Evolutionary conservation across 331 rosid genomes (phyloP), one percentile per base, ranked within the genome.

Genomic region (Rhamnella rubrinervis): DNA sequence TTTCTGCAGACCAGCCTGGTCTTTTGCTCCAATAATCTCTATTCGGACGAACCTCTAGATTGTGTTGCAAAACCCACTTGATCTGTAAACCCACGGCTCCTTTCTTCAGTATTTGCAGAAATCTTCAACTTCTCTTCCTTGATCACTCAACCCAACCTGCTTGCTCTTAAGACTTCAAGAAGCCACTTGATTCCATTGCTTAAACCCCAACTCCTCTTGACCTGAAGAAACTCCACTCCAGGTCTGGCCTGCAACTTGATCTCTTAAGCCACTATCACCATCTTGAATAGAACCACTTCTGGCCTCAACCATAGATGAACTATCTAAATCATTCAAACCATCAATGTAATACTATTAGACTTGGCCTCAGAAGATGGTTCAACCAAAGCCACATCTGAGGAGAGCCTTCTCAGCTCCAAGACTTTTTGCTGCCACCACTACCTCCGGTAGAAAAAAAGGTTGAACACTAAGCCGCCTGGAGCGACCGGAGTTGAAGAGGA

Each of bases 331-430:
- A 39, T 46, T 66, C 49, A 74, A 67, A 50, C 66, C 70, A 73
- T 61, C 5, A 59, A 62, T 12, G 55, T 50, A n/a, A 55, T 28
- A 61, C 58, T 60, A 50, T 49, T 37, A 6, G 78, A 67, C 77
- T 72, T 83, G 12, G 76, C 47, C 37, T 60, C 71, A 16, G 89
- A 85, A 0, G 92, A 81, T 18, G 91, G 88, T 1, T 82, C 82
- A n/a, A 19, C 85, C n/a, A 57, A 69, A 0, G 85, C 61, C 56
- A 79, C 83, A 6, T 91, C 95, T 3, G 97, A 86, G 9, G 96
- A 84, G 31, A 86, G 81, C 65, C 97, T 75, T 81, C 92, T 78
- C 31, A 87, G 80, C 71, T 91, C 97, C 26, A 61, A 44, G 96
- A 77, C 76, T 89, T 91, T 61, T 87, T 89, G 53, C 79, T 89